A percentile compares a stretch with the other conserved stretches of the same genome.
Conservation (phyloP, 139 green algal species). For the Tetradesmus lagerheimii region DNA sequence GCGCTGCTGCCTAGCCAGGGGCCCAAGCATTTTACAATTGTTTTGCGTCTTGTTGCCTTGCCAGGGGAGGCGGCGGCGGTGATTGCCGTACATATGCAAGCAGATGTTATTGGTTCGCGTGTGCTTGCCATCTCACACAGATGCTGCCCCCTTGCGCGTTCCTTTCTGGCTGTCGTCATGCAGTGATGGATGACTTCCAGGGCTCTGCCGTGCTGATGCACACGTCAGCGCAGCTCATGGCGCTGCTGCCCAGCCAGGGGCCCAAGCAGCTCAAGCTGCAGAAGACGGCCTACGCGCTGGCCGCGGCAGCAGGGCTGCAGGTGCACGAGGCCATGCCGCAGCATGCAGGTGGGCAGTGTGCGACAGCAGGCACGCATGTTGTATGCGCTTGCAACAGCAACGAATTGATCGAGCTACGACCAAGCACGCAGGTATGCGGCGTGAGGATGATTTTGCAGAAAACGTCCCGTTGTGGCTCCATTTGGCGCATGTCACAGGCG, state of each 20-base stretch:
- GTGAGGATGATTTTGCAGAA: no score
- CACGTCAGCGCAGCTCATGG: neutral
- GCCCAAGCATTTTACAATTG: no score
- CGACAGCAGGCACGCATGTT: no score
- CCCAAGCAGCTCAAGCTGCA: slow-evolving; percentile 20
- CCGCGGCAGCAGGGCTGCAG: slow-evolving; percentile 4
- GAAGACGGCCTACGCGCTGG: neutral
- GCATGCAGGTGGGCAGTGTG: neutral
- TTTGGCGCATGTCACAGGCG: no score
- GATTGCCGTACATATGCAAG: no score
- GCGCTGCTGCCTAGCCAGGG: neutral
- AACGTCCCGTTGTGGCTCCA: no score
- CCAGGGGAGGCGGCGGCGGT: no score
- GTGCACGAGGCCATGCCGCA: neutral
- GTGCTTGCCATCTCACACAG: neutral
- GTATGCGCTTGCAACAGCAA: no score
- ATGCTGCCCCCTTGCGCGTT: neutral
- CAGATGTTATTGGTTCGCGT: neutral
- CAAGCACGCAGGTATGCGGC: no score
- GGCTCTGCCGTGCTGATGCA: slow-evolving; percentile 24
- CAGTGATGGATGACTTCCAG: neutral
- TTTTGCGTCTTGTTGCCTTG: no score
- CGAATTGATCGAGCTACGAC: no score
- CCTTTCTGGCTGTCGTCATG: neutral
- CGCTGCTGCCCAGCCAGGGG: neutral